phyloP scores from a whole-genome alignment of 2,329 filamentous ascomycete species.

The Orbilia javanica region DNA sequence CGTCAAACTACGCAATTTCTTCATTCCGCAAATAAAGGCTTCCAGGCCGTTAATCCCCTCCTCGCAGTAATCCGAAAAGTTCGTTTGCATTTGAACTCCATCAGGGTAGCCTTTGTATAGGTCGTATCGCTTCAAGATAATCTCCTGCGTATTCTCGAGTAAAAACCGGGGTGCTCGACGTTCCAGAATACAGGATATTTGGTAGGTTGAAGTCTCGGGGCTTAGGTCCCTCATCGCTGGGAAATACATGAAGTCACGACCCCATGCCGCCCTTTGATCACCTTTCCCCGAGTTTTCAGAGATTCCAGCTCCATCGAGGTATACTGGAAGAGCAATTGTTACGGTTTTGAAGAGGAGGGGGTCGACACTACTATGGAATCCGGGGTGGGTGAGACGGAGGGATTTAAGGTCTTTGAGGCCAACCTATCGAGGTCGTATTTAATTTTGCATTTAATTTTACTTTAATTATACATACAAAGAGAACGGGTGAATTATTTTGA shows the following conservation, averaged over 20 bases:
- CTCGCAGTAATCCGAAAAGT: background rate
- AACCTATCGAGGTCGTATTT: background rate
- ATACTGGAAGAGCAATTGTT: background rate
- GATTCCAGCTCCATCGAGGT: background rate
- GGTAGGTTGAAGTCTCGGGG: background rate
- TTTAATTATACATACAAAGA: too few relatives aligned
- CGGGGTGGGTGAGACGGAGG: background rate
- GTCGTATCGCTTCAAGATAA: background rate
- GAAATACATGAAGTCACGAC: background rate
- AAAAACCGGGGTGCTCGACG: background rate
- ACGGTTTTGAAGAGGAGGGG: conserved; percentile 1
- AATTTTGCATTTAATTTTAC: too few relatives aligned
- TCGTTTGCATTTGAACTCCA: background rate
- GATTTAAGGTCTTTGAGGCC: conserved; percentile 1
- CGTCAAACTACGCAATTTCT: conserved; percentile 6
- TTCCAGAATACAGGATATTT: background rate
- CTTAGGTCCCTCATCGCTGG: background rate
- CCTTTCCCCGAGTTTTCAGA: background rate
- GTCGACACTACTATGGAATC: background rate
- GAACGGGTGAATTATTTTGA: too few relatives aligned
- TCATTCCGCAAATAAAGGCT: conserved; percentile 33
- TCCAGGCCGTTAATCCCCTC: background rate
- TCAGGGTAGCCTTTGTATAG: conserved; percentile 3
- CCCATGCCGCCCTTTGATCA: background rate
- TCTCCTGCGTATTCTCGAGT: conserved; percentile 9